phyloP scores from a whole-genome alignment of 768 basidiomycete species.

The Russula compacta region DNA sequence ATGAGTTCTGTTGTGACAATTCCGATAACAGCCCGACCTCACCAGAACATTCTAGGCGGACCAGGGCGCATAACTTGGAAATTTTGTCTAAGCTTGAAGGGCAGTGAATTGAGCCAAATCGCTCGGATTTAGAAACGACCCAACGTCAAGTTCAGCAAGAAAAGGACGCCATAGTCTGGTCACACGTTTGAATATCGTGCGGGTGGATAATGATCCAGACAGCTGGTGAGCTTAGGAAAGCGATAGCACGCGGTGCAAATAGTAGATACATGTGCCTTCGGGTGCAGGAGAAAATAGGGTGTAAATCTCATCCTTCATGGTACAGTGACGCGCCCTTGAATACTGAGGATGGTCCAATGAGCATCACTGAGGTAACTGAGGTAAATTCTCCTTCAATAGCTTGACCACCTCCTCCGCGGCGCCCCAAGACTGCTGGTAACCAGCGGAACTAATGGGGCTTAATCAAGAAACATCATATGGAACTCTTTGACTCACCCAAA shows the following conservation, averaged over 20 bases:
- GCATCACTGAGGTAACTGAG: neutral
- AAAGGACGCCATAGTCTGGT: too few species aligned
- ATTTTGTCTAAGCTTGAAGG: too few species aligned
- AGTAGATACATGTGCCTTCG: neutral
- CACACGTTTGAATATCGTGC: too few species aligned
- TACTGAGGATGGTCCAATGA: neutral
- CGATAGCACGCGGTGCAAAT: neutral
- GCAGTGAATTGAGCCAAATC: too few species aligned
- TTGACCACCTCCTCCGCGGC: conserved; percentile 22
- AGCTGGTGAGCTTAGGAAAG: too few species aligned
- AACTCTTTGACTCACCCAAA: conserved; percentile 36
- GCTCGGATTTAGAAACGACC: too few species aligned
- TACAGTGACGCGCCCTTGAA: neutral
- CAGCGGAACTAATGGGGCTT: conserved; percentile 20
- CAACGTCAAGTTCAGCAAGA: too few species aligned
- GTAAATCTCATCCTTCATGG: neutral
- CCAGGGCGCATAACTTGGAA: too few species aligned
- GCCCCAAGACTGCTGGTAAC: conserved; percentile 26
- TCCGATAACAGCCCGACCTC: too few species aligned
- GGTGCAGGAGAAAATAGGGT: neutral
- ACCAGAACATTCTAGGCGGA: too few species aligned
- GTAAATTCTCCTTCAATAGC: conserved; percentile 18
- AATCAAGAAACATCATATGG: conserved; percentile 15
- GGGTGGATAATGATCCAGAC: too few species aligned
- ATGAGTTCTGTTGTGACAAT: too few species aligned